Evolutionary conservation across 169 alveolate genomes (phyloP).

Genomic region (Plasmodium fragile): DNA sequence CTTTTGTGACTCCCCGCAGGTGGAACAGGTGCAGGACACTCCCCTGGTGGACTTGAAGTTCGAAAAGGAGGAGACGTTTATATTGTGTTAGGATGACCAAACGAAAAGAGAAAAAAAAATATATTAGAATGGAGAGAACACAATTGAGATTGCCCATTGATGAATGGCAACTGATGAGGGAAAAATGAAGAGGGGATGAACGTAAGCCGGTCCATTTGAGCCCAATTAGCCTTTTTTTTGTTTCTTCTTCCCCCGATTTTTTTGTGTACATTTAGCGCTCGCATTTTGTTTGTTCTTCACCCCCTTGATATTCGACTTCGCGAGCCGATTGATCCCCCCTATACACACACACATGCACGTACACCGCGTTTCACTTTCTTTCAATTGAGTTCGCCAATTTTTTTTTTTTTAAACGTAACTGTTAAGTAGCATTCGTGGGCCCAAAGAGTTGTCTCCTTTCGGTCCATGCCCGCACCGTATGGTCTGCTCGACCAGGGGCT

Average conservation of each 20-base stretch:
- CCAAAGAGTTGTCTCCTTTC: not conserved
- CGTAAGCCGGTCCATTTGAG: not conserved
- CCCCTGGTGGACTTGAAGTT: constrained; percentile 43
- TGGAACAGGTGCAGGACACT: constrained; percentile 48
- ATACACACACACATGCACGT: not conserved
- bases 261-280: not conserved
- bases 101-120: not conserved
- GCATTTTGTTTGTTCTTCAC: not conserved
- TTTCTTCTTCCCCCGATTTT: not conserved
- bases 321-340: not conserved
- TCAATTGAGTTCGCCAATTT: not conserved
- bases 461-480: not conserved
- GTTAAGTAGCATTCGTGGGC: not conserved
- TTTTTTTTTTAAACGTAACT: not conserved
- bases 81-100: constrained; percentile 2
- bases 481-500: not conserved
- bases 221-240: not conserved
- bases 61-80: constrained; percentile 66
- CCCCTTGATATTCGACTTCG: not conserved
- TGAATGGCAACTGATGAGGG: not conserved
- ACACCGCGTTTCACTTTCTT: not conserved
- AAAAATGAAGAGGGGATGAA: not conserved
- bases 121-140: not conserved
- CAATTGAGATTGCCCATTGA: not conserved
- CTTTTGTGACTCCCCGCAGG: constrained; percentile 5